Percentiles rank a stretch among this genome's conserved stretches.
Evolutionary conservation across 2,329 filamentous ascomycete genomes (phyloP).

Genomic region (Gyromitra esculenta): DNA sequence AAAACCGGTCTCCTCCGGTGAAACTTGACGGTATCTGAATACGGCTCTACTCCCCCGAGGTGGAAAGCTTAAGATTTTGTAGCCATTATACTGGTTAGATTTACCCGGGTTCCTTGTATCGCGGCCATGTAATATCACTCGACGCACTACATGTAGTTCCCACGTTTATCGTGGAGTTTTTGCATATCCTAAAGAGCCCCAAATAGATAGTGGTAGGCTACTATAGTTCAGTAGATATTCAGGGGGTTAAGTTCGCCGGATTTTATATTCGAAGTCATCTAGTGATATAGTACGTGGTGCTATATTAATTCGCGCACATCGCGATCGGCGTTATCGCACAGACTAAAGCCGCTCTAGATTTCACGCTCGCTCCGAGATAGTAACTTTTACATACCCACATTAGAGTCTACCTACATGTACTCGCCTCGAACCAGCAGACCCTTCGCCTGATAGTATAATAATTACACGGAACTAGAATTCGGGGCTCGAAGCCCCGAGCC

Average conservation of each 20-base stretch:
- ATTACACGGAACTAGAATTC: background rate
- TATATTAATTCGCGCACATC: background rate
- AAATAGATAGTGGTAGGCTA: background rate
- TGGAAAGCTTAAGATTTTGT: conserved; percentile 1
- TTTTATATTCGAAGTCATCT: background rate
- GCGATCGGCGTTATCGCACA: background rate
- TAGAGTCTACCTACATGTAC: background rate
- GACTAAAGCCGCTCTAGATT: background rate
- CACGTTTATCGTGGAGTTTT: background rate
- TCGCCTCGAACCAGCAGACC: background rate
- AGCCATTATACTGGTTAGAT: background rate
- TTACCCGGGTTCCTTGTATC: conserved; percentile 6
- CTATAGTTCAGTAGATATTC: background rate
- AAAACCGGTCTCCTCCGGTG: background rate
- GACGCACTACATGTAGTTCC: background rate
- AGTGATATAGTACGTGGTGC: background rate
- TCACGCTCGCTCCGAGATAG: background rate
- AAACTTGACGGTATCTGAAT: background rate
- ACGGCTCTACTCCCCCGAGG: background rate
- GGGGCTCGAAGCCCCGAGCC: background rate
- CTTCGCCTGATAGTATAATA: background rate
- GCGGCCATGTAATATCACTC: conserved; percentile 1
- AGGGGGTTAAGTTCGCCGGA: background rate
- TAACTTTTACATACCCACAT: background rate
- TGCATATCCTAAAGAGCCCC: background rate